Evolutionary conservation across 148 eudicot genomes (phyloP).

Genomic region (Nepenthes gracilis): DNA sequence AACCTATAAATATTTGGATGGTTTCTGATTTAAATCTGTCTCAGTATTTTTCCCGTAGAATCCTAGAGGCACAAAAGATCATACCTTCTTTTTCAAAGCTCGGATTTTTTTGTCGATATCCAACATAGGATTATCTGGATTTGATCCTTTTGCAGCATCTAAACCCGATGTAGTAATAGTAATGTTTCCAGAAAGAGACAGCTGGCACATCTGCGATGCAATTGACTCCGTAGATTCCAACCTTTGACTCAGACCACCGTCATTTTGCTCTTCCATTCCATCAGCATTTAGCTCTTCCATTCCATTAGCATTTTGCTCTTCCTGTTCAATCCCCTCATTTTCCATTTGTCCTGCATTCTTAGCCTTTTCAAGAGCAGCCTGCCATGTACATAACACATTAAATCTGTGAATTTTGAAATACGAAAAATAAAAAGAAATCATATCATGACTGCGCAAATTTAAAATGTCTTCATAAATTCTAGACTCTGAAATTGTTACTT

Average conservation of each 20-base stretch:
- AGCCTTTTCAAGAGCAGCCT: constrained; percentile 57
- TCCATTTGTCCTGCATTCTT: constrained; percentile 26
- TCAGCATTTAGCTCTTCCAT: too few relatives aligned
- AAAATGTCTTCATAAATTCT: too few relatives aligned
- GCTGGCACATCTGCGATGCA: constrained; percentile 49
- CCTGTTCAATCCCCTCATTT: constrained; percentile 9
- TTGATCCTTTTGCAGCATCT: constrained; percentile 23
- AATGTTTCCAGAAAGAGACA: constrained; percentile 36
- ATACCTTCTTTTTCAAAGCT: constrained; percentile 92
- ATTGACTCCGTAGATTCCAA: constrained; percentile 32
- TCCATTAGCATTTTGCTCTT: constrained; percentile 22
- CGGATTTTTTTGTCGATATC: constrained; percentile 83
- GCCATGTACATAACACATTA: constrained; percentile 8
- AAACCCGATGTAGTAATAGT: constrained; percentile 22
- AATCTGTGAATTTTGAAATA: neutral
- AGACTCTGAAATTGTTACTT: too few relatives aligned
- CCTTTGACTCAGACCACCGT: constrained; percentile 22
- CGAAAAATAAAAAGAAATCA: neutral
- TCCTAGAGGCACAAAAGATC: neutral
- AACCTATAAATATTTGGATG: neutral
- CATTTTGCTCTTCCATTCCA: constrained; percentile 24
- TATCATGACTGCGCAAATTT: too few relatives aligned
- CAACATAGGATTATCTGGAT: constrained; percentile 24
- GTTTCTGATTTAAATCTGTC: too few relatives aligned
- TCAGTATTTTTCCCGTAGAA: too few relatives aligned